Conservation (phyloP, 768 basidiomycete genomes). For the Rhizopogon roseolus region DNA sequence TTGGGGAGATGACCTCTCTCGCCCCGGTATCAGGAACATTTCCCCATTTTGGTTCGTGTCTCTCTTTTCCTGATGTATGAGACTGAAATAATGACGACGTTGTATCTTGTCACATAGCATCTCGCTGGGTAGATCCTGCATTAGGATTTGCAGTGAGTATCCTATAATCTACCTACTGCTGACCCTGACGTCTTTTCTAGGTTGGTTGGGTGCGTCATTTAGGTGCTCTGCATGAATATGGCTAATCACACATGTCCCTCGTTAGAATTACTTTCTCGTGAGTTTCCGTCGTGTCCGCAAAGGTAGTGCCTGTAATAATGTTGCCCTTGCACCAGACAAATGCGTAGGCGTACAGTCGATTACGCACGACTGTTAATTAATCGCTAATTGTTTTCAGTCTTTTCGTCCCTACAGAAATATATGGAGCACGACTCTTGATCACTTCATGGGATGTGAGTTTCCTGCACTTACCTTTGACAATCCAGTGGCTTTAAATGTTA, state of each 20-base stretch:
- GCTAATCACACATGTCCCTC: conserved; percentile 30
- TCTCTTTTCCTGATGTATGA: neutral
- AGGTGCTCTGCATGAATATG: neutral
- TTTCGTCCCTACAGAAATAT: conserved; percentile 64
- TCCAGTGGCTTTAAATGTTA: neutral
- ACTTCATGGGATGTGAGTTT: conserved; percentile 66
- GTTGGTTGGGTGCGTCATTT: conserved; percentile 8
- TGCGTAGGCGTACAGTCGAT: neutral
- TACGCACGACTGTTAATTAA: neutral
- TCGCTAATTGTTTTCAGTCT: neutral
- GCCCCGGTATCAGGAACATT: conserved; percentile 78
- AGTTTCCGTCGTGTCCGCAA: conserved; percentile 13
- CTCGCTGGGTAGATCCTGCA: conserved; percentile 56
- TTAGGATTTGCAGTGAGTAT: conserved; percentile 54
- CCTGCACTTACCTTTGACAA: neutral
- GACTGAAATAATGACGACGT: neutral
- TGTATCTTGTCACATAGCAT: conserved; percentile 28
- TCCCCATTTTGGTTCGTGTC: conserved; percentile 56
- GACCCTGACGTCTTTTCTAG: neutral
- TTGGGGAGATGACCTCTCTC: conserved; percentile 78
- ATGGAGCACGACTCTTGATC: conserved; percentile 67
- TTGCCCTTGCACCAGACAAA: neutral
- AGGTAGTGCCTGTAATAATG: neutral
- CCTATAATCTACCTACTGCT: neutral
- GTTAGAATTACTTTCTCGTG: conserved; percentile 51